Evolutionary conservation across 78 protist species (phyloP).

Genomic region (Speleostelium caveatum): DNA sequence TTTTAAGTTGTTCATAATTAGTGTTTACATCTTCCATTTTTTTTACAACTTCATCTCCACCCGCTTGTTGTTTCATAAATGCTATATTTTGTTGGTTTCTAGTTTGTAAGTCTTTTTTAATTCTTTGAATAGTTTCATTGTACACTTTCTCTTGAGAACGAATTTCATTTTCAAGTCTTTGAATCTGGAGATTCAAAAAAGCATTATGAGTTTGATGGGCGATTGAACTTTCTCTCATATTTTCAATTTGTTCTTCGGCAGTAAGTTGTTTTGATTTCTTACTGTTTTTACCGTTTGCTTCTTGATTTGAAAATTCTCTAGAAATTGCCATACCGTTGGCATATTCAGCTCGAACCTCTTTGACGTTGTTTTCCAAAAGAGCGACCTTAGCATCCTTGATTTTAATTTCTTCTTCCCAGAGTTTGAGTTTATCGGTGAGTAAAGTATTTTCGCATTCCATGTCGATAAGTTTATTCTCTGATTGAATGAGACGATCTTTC

Average conservation of each 20-base stretch:
- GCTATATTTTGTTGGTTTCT: constrained; percentile 76
- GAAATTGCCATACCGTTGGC: constrained; percentile 71
- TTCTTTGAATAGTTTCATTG: constrained; percentile 64
- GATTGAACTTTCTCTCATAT: constrained; percentile 60
- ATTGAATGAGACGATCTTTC: constrained; percentile 44
- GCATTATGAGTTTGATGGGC: constrained; percentile 80
- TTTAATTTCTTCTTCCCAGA: constrained; percentile 77
- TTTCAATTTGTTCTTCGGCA: constrained; percentile 67
- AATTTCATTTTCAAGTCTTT: constrained; percentile 61
- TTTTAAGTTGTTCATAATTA: constrained; percentile 19
- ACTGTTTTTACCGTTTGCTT: background rate
- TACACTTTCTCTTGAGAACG: constrained; percentile 70
- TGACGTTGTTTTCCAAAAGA: constrained; percentile 47
- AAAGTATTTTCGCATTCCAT: constrained; percentile 44
- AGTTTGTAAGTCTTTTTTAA: constrained; percentile 52
- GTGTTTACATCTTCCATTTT: constrained; percentile 22
- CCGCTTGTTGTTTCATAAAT: constrained; percentile 69
- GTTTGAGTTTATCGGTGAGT: constrained; percentile 34
- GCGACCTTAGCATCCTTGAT: constrained; percentile 62
- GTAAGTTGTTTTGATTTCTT: constrained; percentile 35
- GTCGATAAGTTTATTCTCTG: constrained; percentile 60
- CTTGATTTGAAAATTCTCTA: constrained; percentile 39
- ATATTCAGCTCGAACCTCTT: constrained; percentile 68
- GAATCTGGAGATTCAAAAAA: constrained; percentile 47
- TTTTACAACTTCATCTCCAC: constrained; percentile 52